Conservation (phyloP, 768 basidiomycete species). For the Gelatoporia subvermispora region DNA sequence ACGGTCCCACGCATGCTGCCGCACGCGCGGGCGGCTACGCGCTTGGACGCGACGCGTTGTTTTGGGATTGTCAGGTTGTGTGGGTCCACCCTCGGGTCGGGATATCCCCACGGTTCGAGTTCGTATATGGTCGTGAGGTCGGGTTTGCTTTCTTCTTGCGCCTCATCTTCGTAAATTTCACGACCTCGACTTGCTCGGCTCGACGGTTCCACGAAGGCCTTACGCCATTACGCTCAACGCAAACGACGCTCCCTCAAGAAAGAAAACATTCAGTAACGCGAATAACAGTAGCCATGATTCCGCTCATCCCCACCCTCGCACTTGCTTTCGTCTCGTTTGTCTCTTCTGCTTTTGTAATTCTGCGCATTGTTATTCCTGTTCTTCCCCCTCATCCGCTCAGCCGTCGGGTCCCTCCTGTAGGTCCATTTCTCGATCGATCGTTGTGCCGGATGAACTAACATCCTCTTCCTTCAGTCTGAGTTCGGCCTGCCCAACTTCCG, state of each 20-base stretch:
- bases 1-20: no score
- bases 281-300: constrained; percentile 44
- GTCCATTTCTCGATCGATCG: constrained; percentile 21
- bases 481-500: constrained; percentile 70
- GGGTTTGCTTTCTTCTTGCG: constrained; percentile 9
- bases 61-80: constrained; percentile 19
- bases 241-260: constrained; percentile 25
- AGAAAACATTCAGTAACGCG: constrained; percentile 11
- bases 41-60: constrained; percentile 3
- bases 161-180: constrained; percentile 12
- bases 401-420: constrained; percentile 67
- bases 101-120: constrained; percentile 26
- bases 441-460: constrained; percentile 20
- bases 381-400: constrained; percentile 70
- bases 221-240: constrained; percentile 28
- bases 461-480: constrained; percentile 49
- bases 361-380: constrained; percentile 71
- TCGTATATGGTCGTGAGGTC: neutral
- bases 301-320: constrained; percentile 60
- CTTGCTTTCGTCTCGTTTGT: constrained; percentile 70
- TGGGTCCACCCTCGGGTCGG: constrained; percentile 20
- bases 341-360: constrained; percentile 69
- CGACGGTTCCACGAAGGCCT: constrained; percentile 35
- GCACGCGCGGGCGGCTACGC: no score
- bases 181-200: constrained; percentile 29